phyloP scores from a whole-genome alignment of 164 flowering plant genomes.

The Kingdonia uniflora region DNA sequence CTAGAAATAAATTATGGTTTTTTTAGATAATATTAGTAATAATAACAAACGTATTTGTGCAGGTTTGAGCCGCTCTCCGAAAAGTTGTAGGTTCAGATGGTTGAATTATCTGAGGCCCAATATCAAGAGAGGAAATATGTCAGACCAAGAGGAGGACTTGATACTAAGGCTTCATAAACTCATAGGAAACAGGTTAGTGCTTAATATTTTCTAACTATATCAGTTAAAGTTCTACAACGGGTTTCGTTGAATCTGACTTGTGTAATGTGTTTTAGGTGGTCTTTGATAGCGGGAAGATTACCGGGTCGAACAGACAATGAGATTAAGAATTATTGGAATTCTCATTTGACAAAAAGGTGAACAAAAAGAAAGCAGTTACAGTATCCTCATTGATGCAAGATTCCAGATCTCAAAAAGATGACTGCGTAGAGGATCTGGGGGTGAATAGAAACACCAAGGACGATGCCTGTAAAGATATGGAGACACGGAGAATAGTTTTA shows the following conservation, averaged over 20 bases:
- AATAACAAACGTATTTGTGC: not conserved
- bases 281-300: constrained; percentile 11
- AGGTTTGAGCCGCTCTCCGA: constrained; percentile 10
- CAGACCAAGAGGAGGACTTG: constrained; percentile 14
- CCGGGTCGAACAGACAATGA: constrained; percentile 15
- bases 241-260: no score
- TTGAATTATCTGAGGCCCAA: constrained; percentile 12
- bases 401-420: not conserved
- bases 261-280: constrained; percentile 5
- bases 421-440: no score
- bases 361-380: not conserved
- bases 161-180: constrained; percentile 12
- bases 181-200: constrained; percentile 9
- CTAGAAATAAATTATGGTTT: no score
- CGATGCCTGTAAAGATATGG: not conserved
- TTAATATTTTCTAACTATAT: not conserved
- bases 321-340: constrained; percentile 15
- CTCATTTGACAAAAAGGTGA: constrained; percentile 14
- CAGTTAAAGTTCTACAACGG: no score
- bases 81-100: constrained; percentile 13
- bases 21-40: not conserved
- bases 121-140: constrained; percentile 11
- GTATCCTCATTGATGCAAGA: not conserved
- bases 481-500: not conserved
- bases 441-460: not conserved